Evolutionary conservation across 2,329 filamentous ascomycete genomes (phyloP), one percentile per base, ranked within the genome.

Genomic region (Monosporascus sp.): DNA sequence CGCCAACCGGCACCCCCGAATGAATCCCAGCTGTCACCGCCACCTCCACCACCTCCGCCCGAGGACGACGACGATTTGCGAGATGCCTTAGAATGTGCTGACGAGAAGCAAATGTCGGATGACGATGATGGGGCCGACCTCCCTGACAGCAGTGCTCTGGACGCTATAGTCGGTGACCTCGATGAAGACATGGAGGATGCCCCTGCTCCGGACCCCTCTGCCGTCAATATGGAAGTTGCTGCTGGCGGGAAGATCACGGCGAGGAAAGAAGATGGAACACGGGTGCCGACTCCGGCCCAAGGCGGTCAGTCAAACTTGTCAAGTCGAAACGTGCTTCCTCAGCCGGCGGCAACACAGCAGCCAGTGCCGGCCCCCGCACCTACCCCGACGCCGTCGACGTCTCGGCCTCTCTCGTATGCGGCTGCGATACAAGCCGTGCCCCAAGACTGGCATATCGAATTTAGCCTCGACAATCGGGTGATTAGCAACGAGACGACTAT

Each of bases 381-480:
- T 57, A 73, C 66, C 7, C 62, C 63, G 11, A 64, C 77, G 5
- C 73, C 79, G 22, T 72, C 78, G 2, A 67, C 83, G 0, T 76
- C 86, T 9, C 81, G 87, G 9, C 81, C 87, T 2, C 84, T 90
- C 71, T 91, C 91, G 0, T 96, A 97, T 69, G 87, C 91, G 24
- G 88, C 90, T 50, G 91, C 91, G 4, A 82, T 95, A 50, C 89
- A 92, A 61, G 78, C 89, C 16, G 77, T 84, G 0, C 90, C 92
- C 1, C 88, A 95, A 66, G 92, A 97, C 66, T 99, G 94, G 94
- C 93, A 99, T 65, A 91, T 99, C 56, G 90, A 97, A 66, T 99
- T 99, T 72, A 92, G 84, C 60, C 82, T 97, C 49, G 88, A 95
- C 59, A 88, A 82, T 51, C 91, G 91, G 68, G 81, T 88, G 1